phyloP scores from a whole-genome alignment of 1,284 basidiomycete species.

The Apiotrichum siamense region DNA sequence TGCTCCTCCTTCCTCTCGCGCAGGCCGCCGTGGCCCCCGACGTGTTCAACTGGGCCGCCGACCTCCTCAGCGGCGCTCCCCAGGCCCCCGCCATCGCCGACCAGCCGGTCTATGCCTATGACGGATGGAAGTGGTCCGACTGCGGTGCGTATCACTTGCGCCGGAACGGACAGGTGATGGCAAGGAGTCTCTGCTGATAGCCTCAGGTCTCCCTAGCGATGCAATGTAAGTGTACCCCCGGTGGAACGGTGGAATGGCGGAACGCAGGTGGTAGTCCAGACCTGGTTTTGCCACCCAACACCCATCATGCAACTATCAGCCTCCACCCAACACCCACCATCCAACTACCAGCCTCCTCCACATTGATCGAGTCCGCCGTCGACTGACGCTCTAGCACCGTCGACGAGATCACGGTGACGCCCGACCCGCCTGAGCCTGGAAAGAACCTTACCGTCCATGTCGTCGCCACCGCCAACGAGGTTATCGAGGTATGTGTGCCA shows the following conservation, averaged over 20 bases:
- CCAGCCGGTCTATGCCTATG: constrained; percentile 34
- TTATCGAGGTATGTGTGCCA: constrained; percentile 61
- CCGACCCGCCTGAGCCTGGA: constrained; percentile 78
- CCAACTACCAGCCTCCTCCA: too few relatives aligned
- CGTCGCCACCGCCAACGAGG: constrained; percentile 55
- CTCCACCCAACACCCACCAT: too few relatives aligned
- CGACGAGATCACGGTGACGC: constrained; percentile 61
- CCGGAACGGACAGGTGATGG: too few relatives aligned
- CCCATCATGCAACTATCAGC: too few relatives aligned
- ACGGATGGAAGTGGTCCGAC: constrained; percentile 45
- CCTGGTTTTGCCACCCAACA: constrained; percentile 5
- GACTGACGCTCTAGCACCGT: constrained; percentile 47
- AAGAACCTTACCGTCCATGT: constrained; percentile 74
- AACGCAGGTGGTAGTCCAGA: neutral
- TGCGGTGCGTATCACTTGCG: constrained; percentile 38
- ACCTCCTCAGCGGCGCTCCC: constrained; percentile 20
- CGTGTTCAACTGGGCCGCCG: constrained; percentile 27
- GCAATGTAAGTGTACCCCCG: constrained; percentile 32
- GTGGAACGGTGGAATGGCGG: neutral
- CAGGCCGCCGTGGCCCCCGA: constrained; percentile 25
- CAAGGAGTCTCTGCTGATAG: too few relatives aligned
- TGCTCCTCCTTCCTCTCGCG: constrained; percentile 23
- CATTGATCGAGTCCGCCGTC: neutral
- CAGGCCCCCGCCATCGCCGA: constrained; percentile 9
- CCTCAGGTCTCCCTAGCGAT: constrained; percentile 43